Evolutionary conservation across 2,329 filamentous ascomycete species (phyloP), one percentile per base, ranked within the genome.

Genomic region (Ophiostoma australiae): DNA sequence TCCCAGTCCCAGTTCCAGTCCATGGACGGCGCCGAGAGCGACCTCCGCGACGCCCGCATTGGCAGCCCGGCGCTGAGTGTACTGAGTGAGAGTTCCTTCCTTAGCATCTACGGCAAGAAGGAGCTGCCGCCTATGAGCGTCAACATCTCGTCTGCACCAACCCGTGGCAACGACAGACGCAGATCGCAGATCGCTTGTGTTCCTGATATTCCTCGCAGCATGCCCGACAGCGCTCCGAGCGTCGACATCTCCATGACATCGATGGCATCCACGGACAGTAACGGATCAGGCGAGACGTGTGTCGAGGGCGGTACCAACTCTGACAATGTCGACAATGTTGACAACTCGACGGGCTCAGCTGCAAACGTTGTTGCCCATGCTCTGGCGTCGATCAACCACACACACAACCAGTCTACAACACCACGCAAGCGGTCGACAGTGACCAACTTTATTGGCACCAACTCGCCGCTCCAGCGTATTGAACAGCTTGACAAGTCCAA

Each of bases 71-170:
- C 84, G 44, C 78, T 90, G 68, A 90, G 89, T 74, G 81, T 90
- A 15, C 78, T 91, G 73, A 90, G 88, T 74, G 88, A 90, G 77
- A 90, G 88, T 76, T 90, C 88, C 0, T 90, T 91, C 75, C 75
- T 85, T 31, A 90, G 88, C 74, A 81, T 91, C 0, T 91, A 91
- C 70, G 88, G 88, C 2, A 78, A 81, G 33, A 83, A 82, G 73
- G 69, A 74, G 35, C 5, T 52, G 4, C 67, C 66, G 66, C 66
- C 66, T 3, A 67, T 67, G 66, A 48, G 66, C 39, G n/a, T 67
- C 66, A 67, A 67, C 66, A 67, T 67, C 2, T 41, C 37, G 20
- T 44, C 66, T 5, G 39, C 39, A 15, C 39, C 66, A 5, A 33
- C 66, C 11, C 67, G 35, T 37, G 10, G 33, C 13, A 35, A 61